phyloP scores from a whole-genome alignment of 495 filamentous ascomycete species.

The Hypoxylon lenormandii region DNA sequence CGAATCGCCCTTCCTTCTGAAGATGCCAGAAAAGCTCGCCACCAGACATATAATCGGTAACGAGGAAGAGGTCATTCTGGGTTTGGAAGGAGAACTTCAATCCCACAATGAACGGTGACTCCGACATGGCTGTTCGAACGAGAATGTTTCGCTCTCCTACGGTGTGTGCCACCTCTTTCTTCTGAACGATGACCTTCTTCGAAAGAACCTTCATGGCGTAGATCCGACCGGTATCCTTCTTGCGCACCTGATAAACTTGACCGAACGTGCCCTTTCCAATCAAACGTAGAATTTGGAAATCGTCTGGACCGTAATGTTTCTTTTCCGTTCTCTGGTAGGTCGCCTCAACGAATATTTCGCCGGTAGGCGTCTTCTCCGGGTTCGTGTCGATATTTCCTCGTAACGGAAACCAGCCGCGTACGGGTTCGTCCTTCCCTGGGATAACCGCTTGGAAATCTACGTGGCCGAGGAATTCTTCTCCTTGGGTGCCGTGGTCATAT shows the following conservation, averaged over 20 bases:
- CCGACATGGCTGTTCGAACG: constrained; percentile 92
- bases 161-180: constrained; percentile 98
- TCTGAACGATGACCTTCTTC: constrained; percentile 99
- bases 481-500: constrained; percentile 81
- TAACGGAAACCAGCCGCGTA: constrained; percentile 88
- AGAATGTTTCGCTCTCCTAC: constrained; percentile 97
- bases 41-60: constrained; percentile 99
- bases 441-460: constrained; percentile 78
- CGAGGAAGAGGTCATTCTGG: constrained; percentile 92
- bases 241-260: constrained; percentile 99
- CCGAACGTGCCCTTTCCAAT: constrained; percentile 99
- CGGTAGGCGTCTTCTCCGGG: constrained; percentile 72
- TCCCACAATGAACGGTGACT: constrained; percentile 97
- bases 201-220: constrained; percentile 99
- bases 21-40: constrained; percentile 99
- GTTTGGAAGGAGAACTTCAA: constrained; percentile 99
- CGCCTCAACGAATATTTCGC: constrained; percentile 90
- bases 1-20: constrained; percentile 95
- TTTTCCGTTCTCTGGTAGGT: constrained; percentile 88
- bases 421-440: constrained; percentile 71
- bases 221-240: constrained; percentile 94
- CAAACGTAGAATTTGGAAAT: constrained; percentile 93
- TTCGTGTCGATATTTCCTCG: constrained; percentile 69
- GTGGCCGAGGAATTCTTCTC: constrained; percentile 92
- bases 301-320: constrained; percentile 93